Percentiles rank a stretch among this genome's conserved stretches.
Evolutionary conservation across 805 yeast species (phyloP).

Genomic region (Candida sakaeoensis): DNA sequence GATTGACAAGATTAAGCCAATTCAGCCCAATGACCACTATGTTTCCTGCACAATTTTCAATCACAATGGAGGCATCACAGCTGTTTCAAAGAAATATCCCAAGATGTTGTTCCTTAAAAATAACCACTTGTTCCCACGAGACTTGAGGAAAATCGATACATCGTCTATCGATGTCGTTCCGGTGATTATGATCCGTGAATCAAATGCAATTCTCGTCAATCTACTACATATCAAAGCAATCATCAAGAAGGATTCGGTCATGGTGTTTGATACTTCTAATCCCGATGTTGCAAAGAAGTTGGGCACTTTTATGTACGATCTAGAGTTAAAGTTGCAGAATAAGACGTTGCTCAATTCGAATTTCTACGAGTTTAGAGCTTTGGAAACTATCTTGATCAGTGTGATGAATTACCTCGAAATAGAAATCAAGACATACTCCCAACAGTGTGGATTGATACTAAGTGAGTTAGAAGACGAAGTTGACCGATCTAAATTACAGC

Average conservation of each 20-base stretch:
- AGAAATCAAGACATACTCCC: constrained; percentile 59
- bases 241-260: constrained; percentile 72
- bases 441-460: constrained; percentile 59
- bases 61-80: constrained; percentile 58
- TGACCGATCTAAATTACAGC: constrained; percentile 70
- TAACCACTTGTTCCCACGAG: constrained; percentile 79
- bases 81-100: constrained; percentile 70
- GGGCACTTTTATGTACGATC: constrained; percentile 79
- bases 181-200: constrained; percentile 72
- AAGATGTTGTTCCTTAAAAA: constrained; percentile 66
- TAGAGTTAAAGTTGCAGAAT: constrained; percentile 64
- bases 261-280: constrained; percentile 75
- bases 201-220: constrained; percentile 74
- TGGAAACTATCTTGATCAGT: constrained; percentile 78
- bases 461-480: constrained; percentile 74
- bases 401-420: constrained; percentile 77
- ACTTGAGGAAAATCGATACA: constrained; percentile 77
- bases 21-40: constrained; percentile 45
- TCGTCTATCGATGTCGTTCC: constrained; percentile 81
- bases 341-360: constrained; percentile 17
- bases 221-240: constrained; percentile 86
- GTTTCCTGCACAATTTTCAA: constrained; percentile 85
- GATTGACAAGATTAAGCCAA: constrained; percentile 29
- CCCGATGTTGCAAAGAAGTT: constrained; percentile 65
- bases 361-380: constrained; percentile 70